Conservation (phyloP, 768 basidiomycete species). For the Leucocoprinus birnbaumii region DNA sequence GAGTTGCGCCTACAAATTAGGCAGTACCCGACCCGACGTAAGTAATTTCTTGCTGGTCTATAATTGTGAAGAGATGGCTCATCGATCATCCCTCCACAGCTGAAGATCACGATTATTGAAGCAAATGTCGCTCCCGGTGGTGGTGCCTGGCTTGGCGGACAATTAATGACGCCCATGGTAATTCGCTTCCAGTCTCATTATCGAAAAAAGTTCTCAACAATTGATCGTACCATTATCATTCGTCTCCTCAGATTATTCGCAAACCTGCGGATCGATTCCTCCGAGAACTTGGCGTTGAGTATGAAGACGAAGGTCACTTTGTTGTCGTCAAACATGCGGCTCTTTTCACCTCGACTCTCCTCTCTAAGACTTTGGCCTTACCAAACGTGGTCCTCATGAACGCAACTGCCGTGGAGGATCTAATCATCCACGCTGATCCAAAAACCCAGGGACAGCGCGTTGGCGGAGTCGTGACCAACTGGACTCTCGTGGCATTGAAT, state of each 20-base stretch:
- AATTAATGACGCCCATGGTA: constrained; percentile 80
- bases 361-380: constrained; percentile 66
- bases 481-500: constrained; percentile 51
- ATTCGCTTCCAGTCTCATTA: constrained; percentile 3
- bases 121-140: constrained; percentile 80
- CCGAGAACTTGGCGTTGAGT: constrained; percentile 63
- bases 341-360: constrained; percentile 73
- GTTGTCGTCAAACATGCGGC: constrained; percentile 84
- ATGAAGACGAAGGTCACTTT: constrained; percentile 75
- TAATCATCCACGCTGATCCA: constrained; percentile 65
- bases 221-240: background rate
- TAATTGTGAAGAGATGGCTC: no score
- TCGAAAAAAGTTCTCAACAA: background rate
- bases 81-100: constrained; percentile 19
- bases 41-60: no score
- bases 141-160: constrained; percentile 77
- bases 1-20: constrained; percentile 73
- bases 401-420: constrained; percentile 79
- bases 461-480: constrained; percentile 48
- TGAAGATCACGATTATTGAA: constrained; percentile 62
- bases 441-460: constrained; percentile 36
- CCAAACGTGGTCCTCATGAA: constrained; percentile 77
- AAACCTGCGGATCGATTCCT: constrained; percentile 78
- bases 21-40: constrained; percentile 63
- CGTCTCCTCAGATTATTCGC: constrained; percentile 54